These are phyloP conservation scores for Lippia alba DNA, from an alignment of 305 asterid genomes.

Conservation along the genomic window DNA sequence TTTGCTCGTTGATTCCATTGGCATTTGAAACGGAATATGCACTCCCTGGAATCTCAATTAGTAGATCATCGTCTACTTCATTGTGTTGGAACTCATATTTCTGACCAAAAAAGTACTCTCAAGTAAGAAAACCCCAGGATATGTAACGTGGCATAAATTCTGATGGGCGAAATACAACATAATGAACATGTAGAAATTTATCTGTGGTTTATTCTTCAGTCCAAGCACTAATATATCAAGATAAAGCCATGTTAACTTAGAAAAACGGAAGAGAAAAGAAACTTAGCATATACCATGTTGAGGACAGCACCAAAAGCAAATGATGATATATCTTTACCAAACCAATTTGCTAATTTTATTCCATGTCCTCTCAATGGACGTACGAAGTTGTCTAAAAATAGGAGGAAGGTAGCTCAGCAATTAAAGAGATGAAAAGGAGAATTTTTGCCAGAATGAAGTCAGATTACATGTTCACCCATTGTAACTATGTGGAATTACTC, in stretches of 20 bases:
- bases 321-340: not conserved
- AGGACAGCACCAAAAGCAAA: not conserved
- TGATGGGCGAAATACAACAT: not conserved
- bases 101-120: conserved; percentile 38
- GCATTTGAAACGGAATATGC: conserved; percentile 65
- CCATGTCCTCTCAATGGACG: not conserved
- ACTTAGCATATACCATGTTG: not conserved
- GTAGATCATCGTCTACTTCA: conserved; percentile 51
- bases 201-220: not conserved
- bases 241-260: not conserved
- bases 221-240: not conserved
- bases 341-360: not conserved
- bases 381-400: not conserved
- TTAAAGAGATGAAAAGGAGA: conserved; percentile 8
- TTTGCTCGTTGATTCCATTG: conserved; percentile 30
- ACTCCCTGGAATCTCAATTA: conserved; percentile 90
- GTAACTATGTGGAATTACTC: no score
- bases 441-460: not conserved
- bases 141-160: conserved; percentile 7
- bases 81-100: conserved; percentile 37
- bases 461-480: not conserved
- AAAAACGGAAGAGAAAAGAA: no score
- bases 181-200: not conserved
- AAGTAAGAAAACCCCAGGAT: not conserved
- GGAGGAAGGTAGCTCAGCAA: not conserved